phyloP scores from a whole-genome alignment of 1,284 basidiomycete species.

The Ceratobasidium sp. region DNA sequence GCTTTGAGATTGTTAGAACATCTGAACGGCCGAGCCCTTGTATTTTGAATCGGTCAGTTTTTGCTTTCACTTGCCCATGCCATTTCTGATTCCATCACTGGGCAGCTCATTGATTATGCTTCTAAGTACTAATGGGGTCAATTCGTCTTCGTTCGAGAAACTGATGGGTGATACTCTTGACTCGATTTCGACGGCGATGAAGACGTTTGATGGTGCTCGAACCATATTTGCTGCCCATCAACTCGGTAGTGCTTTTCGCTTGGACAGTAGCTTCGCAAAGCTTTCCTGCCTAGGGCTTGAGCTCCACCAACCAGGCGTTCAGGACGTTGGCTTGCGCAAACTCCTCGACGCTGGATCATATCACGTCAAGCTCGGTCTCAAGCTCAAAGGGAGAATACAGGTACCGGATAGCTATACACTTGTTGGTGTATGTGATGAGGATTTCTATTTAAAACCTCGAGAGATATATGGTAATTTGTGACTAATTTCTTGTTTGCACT shows the following conservation, averaged over 20 bases:
- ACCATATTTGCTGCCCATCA: conserved; percentile 53
- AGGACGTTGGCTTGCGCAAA: conserved; percentile 60
- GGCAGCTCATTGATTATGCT: conserved; percentile 24
- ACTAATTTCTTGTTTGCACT: not conserved
- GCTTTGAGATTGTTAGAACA: conserved; percentile 77
- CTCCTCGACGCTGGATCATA: conserved; percentile 31
- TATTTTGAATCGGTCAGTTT: conserved; percentile 74
- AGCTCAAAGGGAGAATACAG: conserved; percentile 43
- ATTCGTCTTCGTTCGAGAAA: conserved; percentile 10
- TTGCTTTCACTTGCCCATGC: too few species aligned
- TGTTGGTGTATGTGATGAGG: conserved; percentile 71
- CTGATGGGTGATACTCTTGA: conserved; percentile 64
- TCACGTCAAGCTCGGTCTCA: conserved; percentile 45
- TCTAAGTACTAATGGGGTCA: conserved; percentile 13
- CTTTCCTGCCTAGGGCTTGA: conserved; percentile 66
- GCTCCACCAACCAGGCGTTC: conserved; percentile 64
- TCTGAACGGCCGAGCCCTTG: conserved; percentile 70
- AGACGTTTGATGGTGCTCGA: conserved; percentile 61
- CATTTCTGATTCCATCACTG: conserved; percentile 33
- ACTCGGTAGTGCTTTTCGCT: conserved; percentile 66
- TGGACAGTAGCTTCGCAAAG: conserved; percentile 66
- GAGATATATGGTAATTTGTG: conserved; percentile 73
- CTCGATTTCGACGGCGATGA: conserved; percentile 55
- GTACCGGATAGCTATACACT: conserved; percentile 45
- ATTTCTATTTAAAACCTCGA: conserved; percentile 69